Evolutionary conservation across 2,329 filamentous ascomycete species (phyloP).

Genomic region (Podosphaera aphanis): DNA sequence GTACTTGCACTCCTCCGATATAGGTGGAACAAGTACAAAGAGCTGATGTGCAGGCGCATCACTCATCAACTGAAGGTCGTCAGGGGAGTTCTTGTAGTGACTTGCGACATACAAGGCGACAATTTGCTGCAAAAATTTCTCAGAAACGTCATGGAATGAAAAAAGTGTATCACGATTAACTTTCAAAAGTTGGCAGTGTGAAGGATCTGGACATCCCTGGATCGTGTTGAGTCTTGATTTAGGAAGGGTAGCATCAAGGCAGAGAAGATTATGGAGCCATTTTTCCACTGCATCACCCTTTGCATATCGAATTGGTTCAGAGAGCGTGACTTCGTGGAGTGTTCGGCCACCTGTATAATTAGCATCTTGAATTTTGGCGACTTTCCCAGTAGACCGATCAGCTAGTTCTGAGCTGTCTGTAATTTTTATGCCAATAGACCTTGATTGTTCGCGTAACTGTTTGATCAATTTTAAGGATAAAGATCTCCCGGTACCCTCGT

Average conservation of each 20-base stretch:
- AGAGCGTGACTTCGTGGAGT: constrained; percentile 73
- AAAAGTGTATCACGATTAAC: constrained; percentile 96
- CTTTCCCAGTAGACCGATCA: constrained; percentile 57
- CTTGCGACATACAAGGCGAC: constrained; percentile 92
- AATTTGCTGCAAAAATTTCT: constrained; percentile 95
- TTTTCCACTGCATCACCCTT: constrained; percentile 79
- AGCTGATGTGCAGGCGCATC: constrained; percentile 92
- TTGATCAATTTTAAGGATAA: constrained; percentile 92
- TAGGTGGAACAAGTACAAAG: constrained; percentile 76
- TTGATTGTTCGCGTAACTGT: constrained; percentile 80
- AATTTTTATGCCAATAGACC: constrained; percentile 31
- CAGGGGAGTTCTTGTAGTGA: constrained; percentile 94
- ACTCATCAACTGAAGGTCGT: constrained; percentile 95
- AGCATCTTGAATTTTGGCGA: constrained; percentile 37
- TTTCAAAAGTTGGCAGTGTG: constrained; percentile 71
- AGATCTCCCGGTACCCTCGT: constrained; percentile 88
- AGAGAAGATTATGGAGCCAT: constrained; percentile 87
- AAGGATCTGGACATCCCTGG: constrained; percentile 64
- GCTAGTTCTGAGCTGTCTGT: constrained; percentile 40
- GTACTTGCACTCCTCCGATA: constrained; percentile 50
- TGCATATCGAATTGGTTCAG: constrained; percentile 85
- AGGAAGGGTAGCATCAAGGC: constrained; percentile 76
- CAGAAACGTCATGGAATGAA: constrained; percentile 89
- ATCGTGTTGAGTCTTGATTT: constrained; percentile 17
- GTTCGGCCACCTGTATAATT: constrained; percentile 45